phyloP scores from a whole-genome alignment of 164 flowering plant genomes.

The Kingdonia uniflora region DNA sequence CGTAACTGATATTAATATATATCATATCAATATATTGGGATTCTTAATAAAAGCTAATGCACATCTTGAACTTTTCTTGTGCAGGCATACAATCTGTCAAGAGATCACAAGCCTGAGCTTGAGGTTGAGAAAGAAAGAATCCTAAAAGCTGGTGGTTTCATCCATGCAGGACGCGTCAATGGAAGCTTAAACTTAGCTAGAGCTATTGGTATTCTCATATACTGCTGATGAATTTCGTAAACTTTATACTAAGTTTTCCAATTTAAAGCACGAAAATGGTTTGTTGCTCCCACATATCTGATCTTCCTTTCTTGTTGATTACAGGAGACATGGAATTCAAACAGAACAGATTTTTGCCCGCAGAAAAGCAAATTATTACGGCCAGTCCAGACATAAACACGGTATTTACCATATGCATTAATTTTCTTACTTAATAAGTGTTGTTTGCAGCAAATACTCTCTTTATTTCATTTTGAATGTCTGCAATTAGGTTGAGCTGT shows the following conservation, averaged over 20 bases:
- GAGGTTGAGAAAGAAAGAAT: slow-evolving; percentile 93
- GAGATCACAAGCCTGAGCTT: slow-evolving; percentile 98
- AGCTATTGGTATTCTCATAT: slow-evolving; percentile 74
- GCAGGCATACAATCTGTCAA: slow-evolving; percentile 93
- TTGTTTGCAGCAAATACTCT: background rate
- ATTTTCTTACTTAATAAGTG: background rate
- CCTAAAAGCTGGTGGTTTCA: slow-evolving; percentile 93
- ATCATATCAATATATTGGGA: too few species aligned
- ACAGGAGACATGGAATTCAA: slow-evolving; percentile 98
- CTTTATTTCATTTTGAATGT: slow-evolving; percentile 8
- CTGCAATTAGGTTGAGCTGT: slow-evolving; percentile 57
- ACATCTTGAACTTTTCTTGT: slow-evolving; percentile 3
- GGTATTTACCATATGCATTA: slow-evolving; percentile 30
- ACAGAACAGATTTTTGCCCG: slow-evolving; percentile 87
- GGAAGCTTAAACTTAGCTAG: slow-evolving; percentile 96
- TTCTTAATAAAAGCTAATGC: background rate
- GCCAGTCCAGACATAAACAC: slow-evolving; percentile 88
- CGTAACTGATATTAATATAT: too few species aligned
- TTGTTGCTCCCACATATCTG: background rate
- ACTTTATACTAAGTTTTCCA: too few species aligned
- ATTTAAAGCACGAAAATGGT: too few species aligned
- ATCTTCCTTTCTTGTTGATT: slow-evolving; percentile 5
- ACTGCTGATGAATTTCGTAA: too few species aligned
- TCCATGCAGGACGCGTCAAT: slow-evolving; percentile 96
- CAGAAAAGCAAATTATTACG: slow-evolving; percentile 90